Evolutionary conservation across 1,139 yeast genomes (phyloP), one percentile per base, ranked within the genome.

Genomic region (Arxiozyma telluris): DNA sequence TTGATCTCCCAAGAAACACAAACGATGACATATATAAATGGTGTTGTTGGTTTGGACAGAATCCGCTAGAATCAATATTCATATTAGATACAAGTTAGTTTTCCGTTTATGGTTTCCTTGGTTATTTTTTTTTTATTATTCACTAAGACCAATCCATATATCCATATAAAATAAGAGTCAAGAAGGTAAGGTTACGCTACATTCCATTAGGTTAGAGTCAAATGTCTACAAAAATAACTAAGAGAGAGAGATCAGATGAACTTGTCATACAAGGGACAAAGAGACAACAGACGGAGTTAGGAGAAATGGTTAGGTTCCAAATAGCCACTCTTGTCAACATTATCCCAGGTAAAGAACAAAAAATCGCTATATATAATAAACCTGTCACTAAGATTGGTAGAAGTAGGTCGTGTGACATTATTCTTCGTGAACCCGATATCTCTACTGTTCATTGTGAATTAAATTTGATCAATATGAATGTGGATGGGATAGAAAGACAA

Each of bases 381-480:
- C 53, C 61, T 7, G 55, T 56, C 8, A 59, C 61, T 7, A 57
- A 62, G 1, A 59, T 83, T 12, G 93, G 93, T 0, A 71, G 93
- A 56, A 83, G 89, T 58, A 75, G 82, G 54, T 71, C 77, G 12
- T 82, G 87, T 66, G 87, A 83, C 58, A 68, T 83, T n/a, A 69
- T 72, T 23, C 67, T 85, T 15, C 59, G 64, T 15, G 86, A 83
- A 2, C 71, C 75, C 0, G 91, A 85, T 61, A 83, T 84, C 12
- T 84, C 91, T 1, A 81, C 88, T 0, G 73, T 73, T 48, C 94
- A 85, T 65, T 82, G 89, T 59, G 76, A 77, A 55, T 66, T 84
- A 18, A 69, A 76, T 18, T 65, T 78, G 4, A 60, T 71, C 9
- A 64, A 60, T 38, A 69, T 73, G 55, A 65, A 71, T 4, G 61